These are phyloP conservation scores for Geranomyces michiganensis DNA, from an alignment of 192 early-diverging fungal species.

Conservation along the genomic window DNA sequence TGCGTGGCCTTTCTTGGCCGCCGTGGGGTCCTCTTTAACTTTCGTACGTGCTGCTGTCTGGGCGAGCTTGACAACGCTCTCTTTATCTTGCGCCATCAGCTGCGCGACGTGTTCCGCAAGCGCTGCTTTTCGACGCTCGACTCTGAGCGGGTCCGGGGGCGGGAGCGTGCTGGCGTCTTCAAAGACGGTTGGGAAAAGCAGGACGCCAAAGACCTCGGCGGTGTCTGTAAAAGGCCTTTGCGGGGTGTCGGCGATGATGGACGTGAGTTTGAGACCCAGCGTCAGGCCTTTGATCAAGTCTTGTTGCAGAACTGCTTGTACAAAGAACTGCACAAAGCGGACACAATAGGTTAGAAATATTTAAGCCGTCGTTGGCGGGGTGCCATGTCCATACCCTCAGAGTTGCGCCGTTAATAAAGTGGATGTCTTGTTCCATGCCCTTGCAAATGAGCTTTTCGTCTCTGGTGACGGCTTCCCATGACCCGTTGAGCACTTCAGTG, in stretches of 20 bases:
- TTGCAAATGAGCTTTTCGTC: slow-evolving; percentile 47
- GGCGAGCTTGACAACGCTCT: background rate
- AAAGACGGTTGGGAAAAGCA: slow-evolving; percentile 75
- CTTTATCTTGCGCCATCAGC: slow-evolving; percentile 4
- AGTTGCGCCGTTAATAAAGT: slow-evolving; percentile 29
- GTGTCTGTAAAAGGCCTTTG: slow-evolving; percentile 42
- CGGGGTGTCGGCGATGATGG: slow-evolving; percentile 46
- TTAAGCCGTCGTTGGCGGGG: background rate
- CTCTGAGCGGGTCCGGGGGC: background rate
- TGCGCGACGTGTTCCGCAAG: slow-evolving; percentile 7
- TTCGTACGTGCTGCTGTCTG: background rate
- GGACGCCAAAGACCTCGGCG: slow-evolving; percentile 57
- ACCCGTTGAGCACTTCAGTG: slow-evolving; percentile 39
- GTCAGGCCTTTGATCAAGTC: slow-evolving; percentile 46
- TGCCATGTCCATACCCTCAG: slow-evolving; percentile 39
- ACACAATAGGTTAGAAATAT: background rate
- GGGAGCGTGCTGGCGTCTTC: slow-evolving; percentile 50
- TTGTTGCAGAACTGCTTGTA: slow-evolving; percentile 45
- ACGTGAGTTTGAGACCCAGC: slow-evolving; percentile 39
- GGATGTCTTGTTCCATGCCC: slow-evolving; percentile 49
- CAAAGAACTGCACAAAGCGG: slow-evolving; percentile 40
- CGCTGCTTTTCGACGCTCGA: background rate
- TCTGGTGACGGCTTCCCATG: slow-evolving; percentile 43
- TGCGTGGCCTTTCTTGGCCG: slow-evolving; percentile 1
- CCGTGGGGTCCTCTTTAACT: background rate